phyloP scores from a whole-genome alignment of 2,329 filamentous ascomycete species.

The Aspergillus japonicus region DNA sequence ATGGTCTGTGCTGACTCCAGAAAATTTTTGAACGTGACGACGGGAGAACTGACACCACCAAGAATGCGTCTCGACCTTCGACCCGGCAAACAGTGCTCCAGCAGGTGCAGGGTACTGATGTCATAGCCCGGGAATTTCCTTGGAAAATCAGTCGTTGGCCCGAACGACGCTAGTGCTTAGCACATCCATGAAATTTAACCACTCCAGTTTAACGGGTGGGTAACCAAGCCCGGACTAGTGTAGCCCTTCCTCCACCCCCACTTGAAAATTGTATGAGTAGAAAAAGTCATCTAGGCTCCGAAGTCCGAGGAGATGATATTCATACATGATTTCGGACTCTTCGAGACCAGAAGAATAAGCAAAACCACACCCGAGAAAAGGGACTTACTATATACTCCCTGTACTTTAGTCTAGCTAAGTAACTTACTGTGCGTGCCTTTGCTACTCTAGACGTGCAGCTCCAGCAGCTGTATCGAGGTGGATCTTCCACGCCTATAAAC shows the following conservation, averaged over 20 bases:
- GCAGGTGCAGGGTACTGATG: neutral
- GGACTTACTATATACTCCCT: too few species aligned
- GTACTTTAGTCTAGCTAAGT: too few species aligned
- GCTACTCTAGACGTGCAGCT: neutral
- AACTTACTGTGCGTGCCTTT: neutral
- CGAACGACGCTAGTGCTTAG: neutral
- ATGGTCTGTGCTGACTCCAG: slow-evolving; percentile 5
- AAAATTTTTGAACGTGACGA: neutral
- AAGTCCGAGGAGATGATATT: neutral
- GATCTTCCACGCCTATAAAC: neutral
- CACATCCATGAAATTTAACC: neutral
- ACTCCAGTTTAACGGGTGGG: neutral
- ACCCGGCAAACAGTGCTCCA: neutral
- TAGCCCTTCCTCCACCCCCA: neutral
- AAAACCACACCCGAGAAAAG: neutral
- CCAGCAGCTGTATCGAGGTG: neutral
- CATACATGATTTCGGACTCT: neutral
- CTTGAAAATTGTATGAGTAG: too few species aligned
- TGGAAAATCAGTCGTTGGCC: slow-evolving; percentile 1
- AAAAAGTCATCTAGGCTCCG: neutral
- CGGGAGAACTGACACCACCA: neutral
- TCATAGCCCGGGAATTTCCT: slow-evolving; percentile 3
- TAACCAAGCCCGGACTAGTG: neutral
- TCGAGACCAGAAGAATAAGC: neutral
- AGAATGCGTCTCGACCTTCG: neutral